Evolutionary conservation across 306 rosid genomes (phyloP), one percentile per base, ranked within the genome.

Genomic region (Crataegus laevigata): DNA sequence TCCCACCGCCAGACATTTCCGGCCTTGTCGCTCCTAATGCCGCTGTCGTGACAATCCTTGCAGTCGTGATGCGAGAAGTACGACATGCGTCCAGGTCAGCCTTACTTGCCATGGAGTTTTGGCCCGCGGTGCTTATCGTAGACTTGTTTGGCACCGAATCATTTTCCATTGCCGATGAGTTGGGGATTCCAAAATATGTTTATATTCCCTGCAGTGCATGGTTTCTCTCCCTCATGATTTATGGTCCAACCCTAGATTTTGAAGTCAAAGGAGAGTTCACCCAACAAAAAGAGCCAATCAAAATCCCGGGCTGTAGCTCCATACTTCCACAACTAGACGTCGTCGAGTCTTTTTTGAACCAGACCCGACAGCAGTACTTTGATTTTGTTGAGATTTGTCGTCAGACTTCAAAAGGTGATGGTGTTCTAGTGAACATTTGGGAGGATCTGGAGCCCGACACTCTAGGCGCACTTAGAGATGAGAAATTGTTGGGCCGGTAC

Each of bases 351-450:
- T 34, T 89, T 57, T 11, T 68, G 12, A 52, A 38, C 28, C 77
- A 85, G 12, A 72, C 30, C 1, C 72, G 75, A 10, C 79, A 62
- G 28, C 50, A 47, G n/a, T 85, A 82, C 55, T 11, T 60, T 28
- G 85, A 78, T 58, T 52, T 55, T 8, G 17, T 64, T 4, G 11
- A 71, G 5, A 3, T 26, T 0, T 15, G 72, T 24, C 1, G 12
- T 7, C 67, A 70, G 21, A 6, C 76, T 4, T 28, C 81, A 0
- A 42, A 6, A 28, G 79, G 50, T 0, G 87, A 89, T 29, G 97
- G 97, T 3, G 77, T 87, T 34, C 14, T 87, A 61, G 15, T 87
- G 17, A 89, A 91, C 82, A 83, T 87, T 36, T 89, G 97, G 92
- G 77, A 75, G 10, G 91, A 84, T 60, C 75, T 85, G 1, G 82